Conservation (phyloP, 2,329 filamentous ascomycete genomes). For the Tolypocladium capitatum region DNA sequence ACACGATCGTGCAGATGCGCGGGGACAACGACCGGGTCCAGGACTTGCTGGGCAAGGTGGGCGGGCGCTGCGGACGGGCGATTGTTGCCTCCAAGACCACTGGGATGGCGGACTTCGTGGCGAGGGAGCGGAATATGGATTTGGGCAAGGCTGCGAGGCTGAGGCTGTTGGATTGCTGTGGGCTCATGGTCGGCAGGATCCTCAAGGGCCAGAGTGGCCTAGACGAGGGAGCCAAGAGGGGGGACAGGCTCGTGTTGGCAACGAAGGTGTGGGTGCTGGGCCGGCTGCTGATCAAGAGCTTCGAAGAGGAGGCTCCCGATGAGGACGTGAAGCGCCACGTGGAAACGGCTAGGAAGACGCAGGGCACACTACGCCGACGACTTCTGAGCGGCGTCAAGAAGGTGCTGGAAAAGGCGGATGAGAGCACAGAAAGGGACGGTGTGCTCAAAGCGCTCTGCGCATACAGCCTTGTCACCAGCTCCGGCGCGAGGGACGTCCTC, state of each 20-base stretch:
- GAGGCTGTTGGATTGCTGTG: conserved; percentile 38
- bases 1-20: conserved; percentile 87
- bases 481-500: conserved; percentile 65
- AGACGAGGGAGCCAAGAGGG: conserved; percentile 21
- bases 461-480: conserved; percentile 69
- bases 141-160: conserved; percentile 26
- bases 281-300: conserved; percentile 59
- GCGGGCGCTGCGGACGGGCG: conserved; percentile 61
- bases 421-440: conserved; percentile 30
- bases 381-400: conserved; percentile 57
- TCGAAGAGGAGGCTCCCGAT: conserved; percentile 37
- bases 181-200: conserved; percentile 33
- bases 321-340: conserved; percentile 26
- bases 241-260: conserved; percentile 39
- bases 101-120: conserved; percentile 37
- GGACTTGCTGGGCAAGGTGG: conserved; percentile 55
- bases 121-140: conserved; percentile 13
- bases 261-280: conserved; percentile 66
- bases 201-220: conserved; percentile 26
- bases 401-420: conserved; percentile 50
- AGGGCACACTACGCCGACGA: conserved; percentile 48
- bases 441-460: conserved; percentile 67
- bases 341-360: conserved; percentile 48
- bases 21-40: conserved; percentile 64
- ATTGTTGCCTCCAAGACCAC: conserved; percentile 53